phyloP scores from a whole-genome alignment of 1,139 yeast genomes.

The Saccharomyces hybrid region DNA sequence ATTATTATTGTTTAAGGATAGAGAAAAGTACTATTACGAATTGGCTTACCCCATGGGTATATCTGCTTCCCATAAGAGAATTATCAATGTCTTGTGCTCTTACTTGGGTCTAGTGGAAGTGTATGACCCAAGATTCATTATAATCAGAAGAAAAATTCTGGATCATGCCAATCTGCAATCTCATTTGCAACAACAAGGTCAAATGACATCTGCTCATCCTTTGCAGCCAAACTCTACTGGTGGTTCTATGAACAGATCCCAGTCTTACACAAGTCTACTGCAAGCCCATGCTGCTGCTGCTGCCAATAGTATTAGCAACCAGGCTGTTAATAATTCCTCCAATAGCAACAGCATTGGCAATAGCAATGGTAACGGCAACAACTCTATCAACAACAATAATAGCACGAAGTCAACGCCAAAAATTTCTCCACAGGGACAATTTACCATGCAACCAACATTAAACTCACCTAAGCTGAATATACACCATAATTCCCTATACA shows the following conservation, averaged over 20 bases:
- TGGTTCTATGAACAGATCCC: constrained; percentile 31
- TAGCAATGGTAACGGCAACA: background rate
- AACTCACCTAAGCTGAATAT: background rate
- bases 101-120: constrained; percentile 60
- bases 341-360: constrained; percentile 9
- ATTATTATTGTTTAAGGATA: constrained; percentile 71
- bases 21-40: constrained; percentile 51
- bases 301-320: background rate
- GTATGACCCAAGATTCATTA: constrained; percentile 58
- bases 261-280: constrained; percentile 30
- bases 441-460: constrained; percentile 8
- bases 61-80: constrained; percentile 55
- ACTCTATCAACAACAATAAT: background rate
- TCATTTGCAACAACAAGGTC: constrained; percentile 35
- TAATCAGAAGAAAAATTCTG: constrained; percentile 38
- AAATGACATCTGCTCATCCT: constrained; percentile 25
- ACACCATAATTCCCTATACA: constrained; percentile 3
- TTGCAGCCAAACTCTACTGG: constrained; percentile 33
- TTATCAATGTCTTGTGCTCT: constrained; percentile 41
- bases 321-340: constrained; percentile 3
- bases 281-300: constrained; percentile 29
- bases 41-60: constrained; percentile 60
- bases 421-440: constrained; percentile 8
- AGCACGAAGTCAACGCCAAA: constrained; percentile 11
- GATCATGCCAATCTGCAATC: constrained; percentile 40